These are phyloP conservation scores for Gossypium ekmanianum DNA, from an alignment of 345 rosid genomes.

Conservation along the genomic window DNA sequence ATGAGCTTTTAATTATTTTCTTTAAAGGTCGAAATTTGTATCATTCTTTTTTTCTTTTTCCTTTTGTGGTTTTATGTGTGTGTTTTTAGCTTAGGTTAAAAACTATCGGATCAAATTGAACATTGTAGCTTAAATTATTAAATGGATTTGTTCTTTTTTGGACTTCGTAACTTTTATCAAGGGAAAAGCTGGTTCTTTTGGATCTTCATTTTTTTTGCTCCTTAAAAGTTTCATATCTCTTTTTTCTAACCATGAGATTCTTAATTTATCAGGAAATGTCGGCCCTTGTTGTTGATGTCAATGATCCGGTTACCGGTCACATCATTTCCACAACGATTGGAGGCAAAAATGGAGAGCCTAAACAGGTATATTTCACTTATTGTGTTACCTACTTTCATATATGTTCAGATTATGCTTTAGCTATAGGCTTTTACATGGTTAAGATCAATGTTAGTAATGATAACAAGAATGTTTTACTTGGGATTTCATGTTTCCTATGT, in stretches of 20 bases:
- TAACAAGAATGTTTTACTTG: not conserved
- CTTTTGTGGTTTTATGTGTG: conserved; percentile 14
- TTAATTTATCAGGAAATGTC: conserved; percentile 58
- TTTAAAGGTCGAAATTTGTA: not conserved
- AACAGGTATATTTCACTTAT: conserved; percentile 35
- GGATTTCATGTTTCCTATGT: not conserved
- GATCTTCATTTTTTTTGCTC: not conserved
- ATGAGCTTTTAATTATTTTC: not conserved
- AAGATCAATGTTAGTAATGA: not conserved
- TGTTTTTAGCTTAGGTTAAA: not conserved
- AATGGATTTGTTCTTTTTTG: conserved; percentile 1
- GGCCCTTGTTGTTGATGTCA: conserved; percentile 59
- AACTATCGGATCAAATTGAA: not conserved
- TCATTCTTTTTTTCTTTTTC: not conserved
- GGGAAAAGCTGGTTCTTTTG: not conserved
- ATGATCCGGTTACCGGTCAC: conserved; percentile 81
- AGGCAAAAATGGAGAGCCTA: conserved; percentile 90
- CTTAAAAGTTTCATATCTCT: not conserved
- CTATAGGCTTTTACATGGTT: not conserved
- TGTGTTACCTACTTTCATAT: not conserved
- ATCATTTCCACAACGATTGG: conserved; percentile 88
- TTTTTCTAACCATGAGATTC: not conserved
- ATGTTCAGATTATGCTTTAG: not conserved
- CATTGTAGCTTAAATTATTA: not conserved
- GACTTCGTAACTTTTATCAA: conserved; percentile 11